These are phyloP conservation scores for Musa acuminata DNA, from an alignment of 176 grass and related monocot genomes.

Conservation along the genomic window DNA sequence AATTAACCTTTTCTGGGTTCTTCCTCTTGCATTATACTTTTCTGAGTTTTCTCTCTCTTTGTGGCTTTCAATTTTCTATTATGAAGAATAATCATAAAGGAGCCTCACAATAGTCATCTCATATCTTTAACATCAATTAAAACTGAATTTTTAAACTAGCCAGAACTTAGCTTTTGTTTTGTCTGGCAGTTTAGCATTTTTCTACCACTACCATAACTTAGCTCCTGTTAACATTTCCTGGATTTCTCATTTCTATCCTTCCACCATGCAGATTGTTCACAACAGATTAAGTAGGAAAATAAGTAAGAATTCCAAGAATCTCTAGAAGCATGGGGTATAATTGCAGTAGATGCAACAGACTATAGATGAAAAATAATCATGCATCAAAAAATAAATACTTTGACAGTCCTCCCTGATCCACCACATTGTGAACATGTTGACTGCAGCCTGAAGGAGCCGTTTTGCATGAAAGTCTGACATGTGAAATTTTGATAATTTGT, in stretches of 20 bases:
- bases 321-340: neutral
- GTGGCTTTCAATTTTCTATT: no score
- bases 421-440: constrained; percentile 18
- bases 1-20: no score
- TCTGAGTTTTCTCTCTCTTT: no score
- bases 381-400: neutral
- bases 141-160: no score
- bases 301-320: neutral
- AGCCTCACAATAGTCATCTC: neutral
- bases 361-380: neutral
- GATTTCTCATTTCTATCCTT: no score
- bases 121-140: no score
- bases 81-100: no score
- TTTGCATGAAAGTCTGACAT: constrained; percentile 19
- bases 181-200: no score
- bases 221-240: neutral
- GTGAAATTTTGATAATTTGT: neutral
- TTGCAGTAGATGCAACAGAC: neutral
- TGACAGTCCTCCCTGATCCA: constrained; percentile 9
- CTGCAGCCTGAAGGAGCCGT: constrained; percentile 5
- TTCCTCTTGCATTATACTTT: no score
- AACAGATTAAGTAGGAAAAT: neutral
- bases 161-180: no score
- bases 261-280: neutral
- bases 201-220: no score